Conservation (phyloP, 352 stramenopile genomes). For the Globisporangium nagaii region DNA sequence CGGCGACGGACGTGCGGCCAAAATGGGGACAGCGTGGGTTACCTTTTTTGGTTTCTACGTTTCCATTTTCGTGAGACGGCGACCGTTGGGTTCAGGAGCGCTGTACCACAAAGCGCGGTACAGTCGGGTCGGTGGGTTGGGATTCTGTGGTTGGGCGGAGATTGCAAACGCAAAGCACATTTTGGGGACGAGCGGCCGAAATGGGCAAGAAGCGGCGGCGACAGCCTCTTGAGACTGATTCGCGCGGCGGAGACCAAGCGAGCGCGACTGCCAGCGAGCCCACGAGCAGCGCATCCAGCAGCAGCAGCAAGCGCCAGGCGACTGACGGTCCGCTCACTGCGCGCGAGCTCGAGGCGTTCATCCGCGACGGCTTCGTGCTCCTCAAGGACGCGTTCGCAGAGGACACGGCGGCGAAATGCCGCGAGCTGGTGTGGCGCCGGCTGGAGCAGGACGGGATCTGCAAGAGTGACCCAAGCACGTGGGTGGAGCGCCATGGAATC, state of each 20-base stretch:
- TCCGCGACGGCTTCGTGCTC: slow-evolving; percentile 67
- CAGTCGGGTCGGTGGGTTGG: neutral
- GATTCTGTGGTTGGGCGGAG: neutral
- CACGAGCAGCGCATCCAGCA: no score
- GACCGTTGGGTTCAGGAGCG: slow-evolving; percentile 11
- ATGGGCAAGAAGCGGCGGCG: slow-evolving; percentile 6
- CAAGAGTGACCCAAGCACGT: slow-evolving; percentile 30
- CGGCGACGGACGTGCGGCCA: neutral
- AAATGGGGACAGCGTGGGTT: neutral
- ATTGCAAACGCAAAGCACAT: neutral
- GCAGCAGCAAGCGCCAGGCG: slow-evolving; percentile 1
- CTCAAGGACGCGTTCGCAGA: slow-evolving; percentile 43
- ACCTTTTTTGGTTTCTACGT: slow-evolving; percentile 1
- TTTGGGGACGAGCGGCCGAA: neutral
- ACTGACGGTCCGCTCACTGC: slow-evolving; percentile 16
- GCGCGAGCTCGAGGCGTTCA: slow-evolving; percentile 39
- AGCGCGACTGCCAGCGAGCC: neutral
- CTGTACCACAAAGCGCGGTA: neutral
- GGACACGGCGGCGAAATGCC: slow-evolving; percentile 33
- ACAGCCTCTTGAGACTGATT: neutral
- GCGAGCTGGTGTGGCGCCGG: slow-evolving; percentile 41
- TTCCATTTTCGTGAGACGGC: neutral
- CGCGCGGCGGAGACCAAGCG: neutral
- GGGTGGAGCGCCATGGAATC: slow-evolving; percentile 56
- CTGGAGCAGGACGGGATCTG: slow-evolving; percentile 30